Evolutionary conservation across 2,329 filamentous ascomycete species (phyloP), one percentile per base, ranked within the genome.

Genomic region (Phialocephala sp.): DNA sequence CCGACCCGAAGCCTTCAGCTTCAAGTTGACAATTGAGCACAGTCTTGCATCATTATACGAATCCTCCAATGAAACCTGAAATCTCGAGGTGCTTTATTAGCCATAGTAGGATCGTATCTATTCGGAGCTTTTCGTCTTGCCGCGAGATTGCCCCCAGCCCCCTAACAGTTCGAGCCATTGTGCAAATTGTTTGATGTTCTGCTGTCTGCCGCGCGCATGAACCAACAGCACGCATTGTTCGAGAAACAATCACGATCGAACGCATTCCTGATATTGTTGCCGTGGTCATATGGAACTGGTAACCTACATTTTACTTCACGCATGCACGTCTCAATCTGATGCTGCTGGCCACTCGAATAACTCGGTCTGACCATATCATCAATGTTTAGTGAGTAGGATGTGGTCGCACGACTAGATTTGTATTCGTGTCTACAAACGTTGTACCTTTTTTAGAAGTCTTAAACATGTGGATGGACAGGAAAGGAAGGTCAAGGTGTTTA

Each of bases 191-290:
- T 57, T 57, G 55, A 56, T 56, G 35, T 27, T 50, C 18, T 54
- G 14, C 22, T 32, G 6, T 27, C 35, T 14, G 32, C 4, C 11
- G 12, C 37, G 14, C 15, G 55, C 22, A 59, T 52, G 22, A 54
- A 59, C 43, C 27, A 50, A 47, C 20, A 37, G n/a, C 39, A n/a
- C 32, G 47, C 60, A 47, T 36, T 57, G 60, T 57, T 36, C 12
- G 22, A 56, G 50, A 62, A 62, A 62, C 50, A 39, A 22, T 57
- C 18, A 57, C 39, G 39, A 56, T 57, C 37, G 41, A 62, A 50
- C 52, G 12, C 24, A 57, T 36, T 57, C 35, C 45, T 27, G 41
- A 35, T 39, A 63, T 52, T 15, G 20, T 41, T 54, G 27, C 55
- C 24, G 12, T 11, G 18, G 32, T 36, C 43, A 54, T 62, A 43